phyloP scores from a whole-genome alignment of 768 basidiomycete genomes.

The Suillus fuscotomentosus region DNA sequence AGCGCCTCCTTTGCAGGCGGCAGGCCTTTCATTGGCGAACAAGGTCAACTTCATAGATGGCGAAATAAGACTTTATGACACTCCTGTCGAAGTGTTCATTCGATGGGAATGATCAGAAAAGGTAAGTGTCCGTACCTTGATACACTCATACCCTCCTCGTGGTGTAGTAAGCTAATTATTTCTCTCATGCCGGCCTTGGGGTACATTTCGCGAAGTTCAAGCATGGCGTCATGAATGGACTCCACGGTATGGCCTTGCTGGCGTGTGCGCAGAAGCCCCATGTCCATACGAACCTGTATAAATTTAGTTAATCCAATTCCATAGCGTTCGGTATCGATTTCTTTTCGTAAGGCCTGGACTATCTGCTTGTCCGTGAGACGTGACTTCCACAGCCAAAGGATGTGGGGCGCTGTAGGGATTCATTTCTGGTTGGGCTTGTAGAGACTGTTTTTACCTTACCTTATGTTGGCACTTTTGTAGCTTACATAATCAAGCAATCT shows the following conservation, averaged over 20 bases:
- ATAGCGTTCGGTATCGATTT: not conserved
- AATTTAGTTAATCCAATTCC: not conserved
- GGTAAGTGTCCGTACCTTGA: not conserved
- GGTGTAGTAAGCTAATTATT: not conserved
- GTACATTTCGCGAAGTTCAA: not conserved
- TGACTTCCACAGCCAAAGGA: not conserved
- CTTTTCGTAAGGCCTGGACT: not conserved
- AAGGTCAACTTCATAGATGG: not conserved
- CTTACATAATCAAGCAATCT: no score
- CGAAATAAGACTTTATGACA: not conserved
- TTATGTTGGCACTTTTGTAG: no score
- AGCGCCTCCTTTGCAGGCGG: not conserved
- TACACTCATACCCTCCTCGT: not conserved
- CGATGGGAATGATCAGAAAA: not conserved
- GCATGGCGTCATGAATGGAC: not conserved
- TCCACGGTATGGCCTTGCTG: not conserved
- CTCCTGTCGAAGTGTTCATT: not conserved
- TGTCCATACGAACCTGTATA: not conserved
- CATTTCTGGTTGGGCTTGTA: no score
- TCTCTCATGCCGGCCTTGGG: not conserved
- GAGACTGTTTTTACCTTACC: no score
- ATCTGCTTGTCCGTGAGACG: not conserved
- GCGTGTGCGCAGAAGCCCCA: not conserved
- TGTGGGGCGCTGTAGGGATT: no score
- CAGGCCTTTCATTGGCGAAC: not conserved